Conservation (phyloP, 768 basidiomycete genomes). For the Pulveroboletus sp. region DNA sequence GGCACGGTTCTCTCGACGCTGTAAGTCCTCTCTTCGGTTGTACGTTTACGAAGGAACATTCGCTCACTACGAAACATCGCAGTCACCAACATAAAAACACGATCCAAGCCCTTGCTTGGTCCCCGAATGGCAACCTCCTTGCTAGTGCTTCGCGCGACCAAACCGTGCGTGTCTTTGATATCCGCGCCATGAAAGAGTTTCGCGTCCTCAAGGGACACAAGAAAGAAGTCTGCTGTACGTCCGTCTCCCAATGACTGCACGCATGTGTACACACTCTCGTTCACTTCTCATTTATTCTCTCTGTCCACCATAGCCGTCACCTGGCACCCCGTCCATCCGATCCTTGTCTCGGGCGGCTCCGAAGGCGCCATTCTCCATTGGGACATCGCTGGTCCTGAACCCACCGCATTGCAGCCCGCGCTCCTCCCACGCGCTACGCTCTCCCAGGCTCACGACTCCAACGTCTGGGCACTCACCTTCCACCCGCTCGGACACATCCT, state of each 20-base stretch:
- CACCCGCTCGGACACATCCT: conserved; percentile 96
- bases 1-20: conserved; percentile 87
- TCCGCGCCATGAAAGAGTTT: conserved; percentile 96
- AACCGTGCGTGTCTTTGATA: conserved; percentile 93
- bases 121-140: conserved; percentile 88
- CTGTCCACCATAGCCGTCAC: conserved; percentile 52
- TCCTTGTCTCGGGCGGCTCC: conserved; percentile 90
- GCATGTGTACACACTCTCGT: background rate
- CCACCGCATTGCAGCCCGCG: conserved; percentile 34
- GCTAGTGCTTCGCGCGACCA: conserved; percentile 96
- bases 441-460: conserved; percentile 96
- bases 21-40: conserved; percentile 40
- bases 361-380: conserved; percentile 94
- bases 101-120: conserved; percentile 90
- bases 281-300: background rate
- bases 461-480: conserved; percentile 93
- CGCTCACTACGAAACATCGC: background rate
- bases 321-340: conserved; percentile 93
- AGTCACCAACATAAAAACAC: conserved; percentile 98
- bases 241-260: background rate
- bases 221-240: conserved; percentile 95
- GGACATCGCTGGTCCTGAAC: conserved; percentile 70
- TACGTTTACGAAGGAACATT: too few species aligned
- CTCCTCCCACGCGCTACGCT: conserved; percentile 74
- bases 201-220: conserved; percentile 92